Evolutionary conservation across 75 land plant genomes (phyloP).

Genomic region (Adiantum capillusveneris): DNA sequence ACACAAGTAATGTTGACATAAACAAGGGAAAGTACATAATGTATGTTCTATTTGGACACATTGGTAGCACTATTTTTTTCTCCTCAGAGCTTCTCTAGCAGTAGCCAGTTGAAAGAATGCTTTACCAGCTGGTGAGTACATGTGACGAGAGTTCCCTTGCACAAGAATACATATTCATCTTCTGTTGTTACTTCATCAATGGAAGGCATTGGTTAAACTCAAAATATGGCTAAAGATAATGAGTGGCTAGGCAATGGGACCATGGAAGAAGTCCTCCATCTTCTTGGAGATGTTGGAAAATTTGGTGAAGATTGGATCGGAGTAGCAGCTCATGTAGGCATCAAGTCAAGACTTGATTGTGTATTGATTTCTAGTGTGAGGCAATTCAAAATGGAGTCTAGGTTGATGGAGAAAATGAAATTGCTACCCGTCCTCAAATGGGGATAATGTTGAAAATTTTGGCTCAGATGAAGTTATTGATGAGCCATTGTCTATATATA

Average conservation of each 20-base stretch:
- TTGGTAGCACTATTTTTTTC: too few species aligned
- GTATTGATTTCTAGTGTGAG: slow-evolving; percentile 50
- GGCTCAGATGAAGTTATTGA: background rate
- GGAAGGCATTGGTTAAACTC: slow-evolving; percentile 7
- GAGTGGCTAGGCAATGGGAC: slow-evolving; percentile 37
- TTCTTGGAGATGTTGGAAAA: slow-evolving; percentile 69
- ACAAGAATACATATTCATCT: slow-evolving; percentile 22
- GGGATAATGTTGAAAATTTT: slow-evolving; percentile 5
- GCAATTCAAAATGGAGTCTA: background rate
- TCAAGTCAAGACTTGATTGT: slow-evolving; percentile 64
- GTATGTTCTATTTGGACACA: too few species aligned
- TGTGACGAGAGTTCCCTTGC: too few species aligned
- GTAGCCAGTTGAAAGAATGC: too few species aligned
- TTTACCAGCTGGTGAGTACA: too few species aligned
- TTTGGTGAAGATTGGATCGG: slow-evolving; percentile 88
- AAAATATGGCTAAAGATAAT: too few species aligned
- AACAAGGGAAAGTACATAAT: too few species aligned
- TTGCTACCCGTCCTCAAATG: background rate
- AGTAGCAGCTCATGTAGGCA: slow-evolving; percentile 79
- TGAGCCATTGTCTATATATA: slow-evolving; percentile 18
- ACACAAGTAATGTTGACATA: too few species aligned
- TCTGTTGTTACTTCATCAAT: slow-evolving; percentile 48
- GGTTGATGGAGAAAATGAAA: background rate
- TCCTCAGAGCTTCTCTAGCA: too few species aligned
- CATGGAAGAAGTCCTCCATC: slow-evolving; percentile 67